A percentile compares a stretch with the other conserved stretches of the same genome.
These are phyloP conservation scores for Ceratobasidium sp. DNA, from an alignment of 1,284 basidiomycete species.

Conservation along the genomic window DNA sequence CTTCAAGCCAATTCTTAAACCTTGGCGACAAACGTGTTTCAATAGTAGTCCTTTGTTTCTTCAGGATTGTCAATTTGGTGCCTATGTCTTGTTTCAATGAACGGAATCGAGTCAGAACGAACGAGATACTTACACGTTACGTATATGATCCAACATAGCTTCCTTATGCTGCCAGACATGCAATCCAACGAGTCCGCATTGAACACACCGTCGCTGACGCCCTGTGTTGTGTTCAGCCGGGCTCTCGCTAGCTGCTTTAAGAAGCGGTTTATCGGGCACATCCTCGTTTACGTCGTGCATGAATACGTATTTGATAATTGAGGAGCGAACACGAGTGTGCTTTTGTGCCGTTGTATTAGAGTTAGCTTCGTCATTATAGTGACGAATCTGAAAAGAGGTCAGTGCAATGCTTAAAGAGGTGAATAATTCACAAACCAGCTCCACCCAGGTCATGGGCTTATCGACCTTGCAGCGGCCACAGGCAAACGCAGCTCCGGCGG, in stretches of 20 bases:
- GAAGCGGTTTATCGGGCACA: neutral
- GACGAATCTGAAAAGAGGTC: neutral
- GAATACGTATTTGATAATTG: neutral
- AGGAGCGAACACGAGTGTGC: neutral
- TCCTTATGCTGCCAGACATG: neutral
- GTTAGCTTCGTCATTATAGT: neutral
- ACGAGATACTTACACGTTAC: neutral
- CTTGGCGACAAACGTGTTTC: too few species aligned
- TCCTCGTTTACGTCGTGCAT: neutral
- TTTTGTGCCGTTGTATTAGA: neutral
- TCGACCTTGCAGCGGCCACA: neutral
- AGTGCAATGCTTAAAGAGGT: neutral
- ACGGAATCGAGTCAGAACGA: neutral
- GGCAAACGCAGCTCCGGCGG: neutral
- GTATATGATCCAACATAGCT: neutral
- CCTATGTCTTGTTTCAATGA: neutral
- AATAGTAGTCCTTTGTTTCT: neutral
- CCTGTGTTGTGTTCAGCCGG: neutral
- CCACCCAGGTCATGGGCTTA: neutral
- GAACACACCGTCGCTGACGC: neutral
- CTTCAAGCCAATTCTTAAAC: too few species aligned
- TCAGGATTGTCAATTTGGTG: neutral
- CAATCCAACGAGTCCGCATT: neutral
- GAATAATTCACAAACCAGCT: neutral
- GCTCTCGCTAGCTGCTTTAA: neutral